Evolutionary conservation across 2,329 filamentous ascomycete species (phyloP).

Genomic region (Alternaria arbusti): DNA sequence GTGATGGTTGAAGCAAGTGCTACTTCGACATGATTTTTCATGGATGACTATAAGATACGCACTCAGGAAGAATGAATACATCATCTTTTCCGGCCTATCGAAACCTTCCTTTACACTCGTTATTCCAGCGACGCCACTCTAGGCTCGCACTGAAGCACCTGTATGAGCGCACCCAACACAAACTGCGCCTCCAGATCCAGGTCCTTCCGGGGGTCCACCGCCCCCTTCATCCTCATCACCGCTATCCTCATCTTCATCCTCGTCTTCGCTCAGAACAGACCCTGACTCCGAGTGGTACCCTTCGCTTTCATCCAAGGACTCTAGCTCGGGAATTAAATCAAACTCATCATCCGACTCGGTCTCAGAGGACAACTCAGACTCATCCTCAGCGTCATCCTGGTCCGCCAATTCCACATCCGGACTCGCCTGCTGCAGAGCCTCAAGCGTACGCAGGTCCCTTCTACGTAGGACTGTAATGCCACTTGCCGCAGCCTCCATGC

Average conservation of each 20-base stretch:
- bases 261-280: neutral
- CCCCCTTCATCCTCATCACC: neutral
- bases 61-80: neutral
- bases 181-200: neutral
- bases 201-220: neutral
- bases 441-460: neutral
- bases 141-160: neutral
- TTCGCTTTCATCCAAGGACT: neutral
- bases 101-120: neutral
- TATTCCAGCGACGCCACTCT: neutral
- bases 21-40: neutral
- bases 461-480: no score
- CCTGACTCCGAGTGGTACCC: neutral
- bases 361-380: neutral
- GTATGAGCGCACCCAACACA: neutral
- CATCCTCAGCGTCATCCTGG: neutral
- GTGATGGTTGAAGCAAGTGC: neutral
- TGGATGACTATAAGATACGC: neutral
- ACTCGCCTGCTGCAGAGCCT: neutral
- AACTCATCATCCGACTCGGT: neutral
- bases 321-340: neutral
- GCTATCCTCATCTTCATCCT: neutral
- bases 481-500: no score
- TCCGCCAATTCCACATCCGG: neutral
- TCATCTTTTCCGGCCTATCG: neutral